These are phyloP conservation scores for Ceriops tagal DNA, from an alignment of 345 rosid species.

Conservation along the genomic window DNA sequence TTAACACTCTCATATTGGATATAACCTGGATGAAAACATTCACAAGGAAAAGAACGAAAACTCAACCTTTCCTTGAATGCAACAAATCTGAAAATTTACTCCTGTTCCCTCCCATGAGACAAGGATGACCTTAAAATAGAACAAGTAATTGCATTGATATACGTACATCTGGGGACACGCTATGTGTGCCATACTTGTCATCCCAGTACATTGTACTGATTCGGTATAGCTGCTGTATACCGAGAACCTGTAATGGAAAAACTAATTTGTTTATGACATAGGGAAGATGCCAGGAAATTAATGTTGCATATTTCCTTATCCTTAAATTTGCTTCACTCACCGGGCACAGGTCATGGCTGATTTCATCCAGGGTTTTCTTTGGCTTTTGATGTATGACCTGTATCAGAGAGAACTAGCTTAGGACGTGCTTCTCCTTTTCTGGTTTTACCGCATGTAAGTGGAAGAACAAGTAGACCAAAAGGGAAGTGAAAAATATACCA, in stretches of 20 bases:
- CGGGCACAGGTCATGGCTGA: constrained; percentile 88
- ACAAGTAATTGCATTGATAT: constrained; percentile 17
- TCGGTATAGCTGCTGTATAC: constrained; percentile 84
- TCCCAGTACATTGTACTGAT: constrained; percentile 98
- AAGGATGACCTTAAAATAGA: constrained; percentile 20
- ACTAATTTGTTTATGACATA: background rate
- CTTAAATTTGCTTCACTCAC: constrained; percentile 38
- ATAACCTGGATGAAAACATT: constrained; percentile 48
- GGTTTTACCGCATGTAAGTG: constrained; percentile 5
- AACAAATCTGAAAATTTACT: background rate
- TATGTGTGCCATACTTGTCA: constrained; percentile 90
- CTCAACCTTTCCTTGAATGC: background rate
- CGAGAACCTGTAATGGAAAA: constrained; percentile 54
- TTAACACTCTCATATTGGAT: constrained; percentile 80
- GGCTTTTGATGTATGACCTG: constrained; percentile 97
- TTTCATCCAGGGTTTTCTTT: constrained; percentile 83
- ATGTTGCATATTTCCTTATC: background rate
- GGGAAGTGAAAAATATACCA: constrained; percentile 40
- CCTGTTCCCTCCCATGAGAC: background rate
- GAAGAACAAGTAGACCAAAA: background rate
- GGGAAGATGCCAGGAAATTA: background rate
- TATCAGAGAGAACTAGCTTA: constrained; percentile 12
- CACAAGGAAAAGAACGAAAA: background rate
- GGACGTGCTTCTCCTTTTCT: background rate
- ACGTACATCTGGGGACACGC: constrained; percentile 87